A percentile compares a stretch with the other conserved stretches of the same genome.
Evolutionary conservation across 495 filamentous ascomycete genomes (phyloP).

Genomic region (Glarea lozoyensis): DNA sequence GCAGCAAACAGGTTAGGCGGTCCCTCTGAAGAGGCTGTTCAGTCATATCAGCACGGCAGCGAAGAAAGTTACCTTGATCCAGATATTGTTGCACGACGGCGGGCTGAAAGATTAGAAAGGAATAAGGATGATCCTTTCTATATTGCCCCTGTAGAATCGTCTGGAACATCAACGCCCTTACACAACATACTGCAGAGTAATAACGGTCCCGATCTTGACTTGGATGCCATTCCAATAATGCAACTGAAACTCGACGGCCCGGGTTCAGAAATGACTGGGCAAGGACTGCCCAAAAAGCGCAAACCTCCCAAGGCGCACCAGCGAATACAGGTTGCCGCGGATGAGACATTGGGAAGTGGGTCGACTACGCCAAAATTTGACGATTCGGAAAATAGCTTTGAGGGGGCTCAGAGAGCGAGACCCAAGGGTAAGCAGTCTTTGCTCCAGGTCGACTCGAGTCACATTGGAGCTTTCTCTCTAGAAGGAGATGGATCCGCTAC

Average conservation of each 20-base stretch:
- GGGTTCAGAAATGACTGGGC: conserved; percentile 14
- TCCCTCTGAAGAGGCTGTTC: conserved; percentile 29
- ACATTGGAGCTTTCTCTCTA: conserved; percentile 56
- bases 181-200: conserved; percentile 59
- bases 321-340: conserved; percentile 28
- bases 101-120: conserved; percentile 60
- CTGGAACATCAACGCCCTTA: conserved; percentile 56
- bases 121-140: conserved; percentile 95
- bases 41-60: conserved; percentile 55
- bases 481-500: conserved; percentile 34
- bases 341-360: conserved; percentile 22
- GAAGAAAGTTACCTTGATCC: conserved; percentile 53
- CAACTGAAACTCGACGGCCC: conserved; percentile 63
- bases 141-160: conserved; percentile 50
- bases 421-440: conserved; percentile 44
- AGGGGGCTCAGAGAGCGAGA: conserved; percentile 22
- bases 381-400: conserved; percentile 27
- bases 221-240: conserved; percentile 93
- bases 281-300: conserved; percentile 18
- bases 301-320: conserved; percentile 11
- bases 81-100: conserved; percentile 53
- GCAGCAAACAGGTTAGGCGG: conserved; percentile 43
- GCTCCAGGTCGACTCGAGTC: conserved; percentile 78
- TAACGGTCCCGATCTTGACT: conserved; percentile 68
- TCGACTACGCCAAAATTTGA: conserved; percentile 25